Evolutionary conservation across 192 early-diverging fungal species (phyloP), one percentile per base, ranked within the genome.

Genomic region (Coemansia sp.): DNA sequence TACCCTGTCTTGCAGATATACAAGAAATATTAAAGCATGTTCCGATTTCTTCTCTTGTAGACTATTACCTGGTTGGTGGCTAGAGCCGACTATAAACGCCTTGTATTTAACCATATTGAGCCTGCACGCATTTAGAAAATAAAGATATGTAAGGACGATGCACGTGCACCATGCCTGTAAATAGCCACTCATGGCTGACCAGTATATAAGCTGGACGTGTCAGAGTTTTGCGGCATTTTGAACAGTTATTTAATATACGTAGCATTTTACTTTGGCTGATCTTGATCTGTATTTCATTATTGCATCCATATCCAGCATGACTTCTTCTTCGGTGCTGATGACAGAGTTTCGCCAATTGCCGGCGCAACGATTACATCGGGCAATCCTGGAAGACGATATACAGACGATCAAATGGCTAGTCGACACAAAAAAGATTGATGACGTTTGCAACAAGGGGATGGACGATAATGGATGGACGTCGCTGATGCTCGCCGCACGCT

Each of bases 401-500:
- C 68, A 80, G 62, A 66, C 59, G 23, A 23, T 80, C 34, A 49
- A 63, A 33, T 80, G 77, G 77, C 72, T 80, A 3, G 34, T 80
- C 31, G 29, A 63, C 12, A 74, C 39, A 52, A 68, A 68, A 45
- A 74, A 74, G 20, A 48, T 80, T 10, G 71, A 71, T 2, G 77
- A 80, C 28, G 61, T 80, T 16, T 63, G 69, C 62, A 80, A 80
- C 65, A 52, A 39, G 3, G 68, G 69, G 5, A 68, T 66, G 18
- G 77, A 80, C 55, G 63, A 65, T 2, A 71, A 62, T 34, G 62
- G 66, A 64, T 80, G 77, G 77, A 56, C 77, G 16, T 80, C 77
- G 8, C 68, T 80, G 43, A 80, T 80, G 77, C 77, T 80, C 1
- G 77, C 77, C 1, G 77, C 77, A 7, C 72, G 77, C 37, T 71